A percentile compares a stretch with the other conserved stretches of the same genome.
phyloP scores from a whole-genome alignment of 2,329 filamentous ascomycete species.

The Didymella keratinophila region DNA sequence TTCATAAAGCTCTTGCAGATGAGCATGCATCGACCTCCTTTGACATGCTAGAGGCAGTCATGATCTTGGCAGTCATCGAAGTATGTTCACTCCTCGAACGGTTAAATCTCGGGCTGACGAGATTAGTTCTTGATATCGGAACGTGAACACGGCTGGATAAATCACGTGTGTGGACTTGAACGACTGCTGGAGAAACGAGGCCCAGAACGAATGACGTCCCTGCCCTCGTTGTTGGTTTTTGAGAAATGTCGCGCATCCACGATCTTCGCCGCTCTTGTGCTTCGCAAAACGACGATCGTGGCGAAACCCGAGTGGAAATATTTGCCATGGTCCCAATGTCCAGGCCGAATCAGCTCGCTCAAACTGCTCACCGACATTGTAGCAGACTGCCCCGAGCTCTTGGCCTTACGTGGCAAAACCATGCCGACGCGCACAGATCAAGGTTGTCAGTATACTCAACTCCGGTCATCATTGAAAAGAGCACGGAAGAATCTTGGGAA shows the following conservation, averaged over 20 bases:
- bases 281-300: neutral
- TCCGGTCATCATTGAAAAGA: neutral
- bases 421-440: neutral
- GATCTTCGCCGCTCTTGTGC: neutral
- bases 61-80: neutral
- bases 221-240: neutral
- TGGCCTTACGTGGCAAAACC: neutral
- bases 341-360: neutral
- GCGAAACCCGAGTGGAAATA: neutral
- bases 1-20: neutral
- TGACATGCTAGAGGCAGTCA: neutral
- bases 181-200: neutral
- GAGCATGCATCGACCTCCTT: neutral
- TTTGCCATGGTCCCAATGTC: neutral
- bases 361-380: neutral
- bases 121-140: neutral
- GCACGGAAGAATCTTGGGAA: neutral
- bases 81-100: neutral
- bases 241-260: neutral
- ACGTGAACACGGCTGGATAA: neutral
- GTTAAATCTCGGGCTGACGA: neutral
- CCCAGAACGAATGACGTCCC: neutral
- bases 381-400: neutral
- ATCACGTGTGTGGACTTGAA: neutral
- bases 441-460: neutral